Evolutionary conservation across 192 early-diverging fungal genomes (phyloP).

Genomic region (Ambispora gerdemannii): DNA sequence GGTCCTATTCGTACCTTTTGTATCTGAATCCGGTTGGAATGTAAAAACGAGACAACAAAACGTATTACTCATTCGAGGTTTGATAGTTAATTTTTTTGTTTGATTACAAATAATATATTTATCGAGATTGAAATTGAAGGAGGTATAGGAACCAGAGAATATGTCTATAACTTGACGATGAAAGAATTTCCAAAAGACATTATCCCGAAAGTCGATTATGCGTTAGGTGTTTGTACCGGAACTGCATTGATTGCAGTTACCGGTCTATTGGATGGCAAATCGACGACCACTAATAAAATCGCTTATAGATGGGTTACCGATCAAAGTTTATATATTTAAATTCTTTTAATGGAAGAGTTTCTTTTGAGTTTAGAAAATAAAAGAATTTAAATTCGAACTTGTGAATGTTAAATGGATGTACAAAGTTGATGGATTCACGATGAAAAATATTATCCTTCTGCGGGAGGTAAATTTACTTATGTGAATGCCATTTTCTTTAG

Average conservation of each 20-base stretch:
- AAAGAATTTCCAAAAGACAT: not conserved
- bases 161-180: not conserved
- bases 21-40: not conserved
- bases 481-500: not conserved
- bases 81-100: not conserved
- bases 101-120: not conserved
- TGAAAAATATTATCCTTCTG: slow-evolving; percentile 43
- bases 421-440: slow-evolving; percentile 53
- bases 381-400: not conserved
- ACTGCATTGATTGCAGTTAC: slow-evolving; percentile 43
- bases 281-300: slow-evolving; percentile 39
- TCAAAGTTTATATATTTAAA: not conserved
- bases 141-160: not conserved
- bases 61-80: slow-evolving; percentile 2
- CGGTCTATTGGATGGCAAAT: slow-evolving; percentile 46
- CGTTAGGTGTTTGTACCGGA: slow-evolving; percentile 44
- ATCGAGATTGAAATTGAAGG: not conserved
- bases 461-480: slow-evolving; percentile 28
- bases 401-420: slow-evolving; percentile 47
- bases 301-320: slow-evolving; percentile 22
- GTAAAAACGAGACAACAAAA: not conserved
- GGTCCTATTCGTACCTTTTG: not conserved
- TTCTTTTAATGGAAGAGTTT: not conserved
- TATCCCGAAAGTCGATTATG: slow-evolving; percentile 4
- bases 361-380: not conserved